A percentile compares a stretch with the other conserved stretches of the same genome.
Conservation (phyloP, 352 stramenopile species). For the Lagenidium sp. region DNA sequence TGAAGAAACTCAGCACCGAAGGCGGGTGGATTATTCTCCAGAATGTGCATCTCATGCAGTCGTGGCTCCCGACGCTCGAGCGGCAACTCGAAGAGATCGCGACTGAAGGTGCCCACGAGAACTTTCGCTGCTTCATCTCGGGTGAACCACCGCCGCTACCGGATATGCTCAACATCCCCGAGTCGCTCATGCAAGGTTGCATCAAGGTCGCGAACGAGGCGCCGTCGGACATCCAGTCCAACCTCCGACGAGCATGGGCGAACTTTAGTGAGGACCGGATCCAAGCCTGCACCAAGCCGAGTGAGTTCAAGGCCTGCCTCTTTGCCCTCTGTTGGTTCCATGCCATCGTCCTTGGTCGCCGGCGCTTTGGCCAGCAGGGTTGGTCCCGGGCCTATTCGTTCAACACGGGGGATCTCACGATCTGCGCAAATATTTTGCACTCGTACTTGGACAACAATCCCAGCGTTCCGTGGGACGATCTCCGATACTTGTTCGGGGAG, state of each 20-base stretch:
- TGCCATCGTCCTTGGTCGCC: conserved; percentile 89
- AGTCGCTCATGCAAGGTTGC: conserved; percentile 92
- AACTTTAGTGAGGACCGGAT: conserved; percentile 91
- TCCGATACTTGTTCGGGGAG: conserved; percentile 94
- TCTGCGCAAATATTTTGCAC: conserved; percentile 91
- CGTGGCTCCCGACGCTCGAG: conserved; percentile 92
- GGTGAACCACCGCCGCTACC: conserved; percentile 89
- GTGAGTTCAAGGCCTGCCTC: conserved; percentile 91
- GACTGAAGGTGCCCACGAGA: conserved; percentile 85
- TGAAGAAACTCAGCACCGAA: conserved; percentile 87
- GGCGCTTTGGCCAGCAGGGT: conserved; percentile 91
- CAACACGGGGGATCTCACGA: conserved; percentile 94
- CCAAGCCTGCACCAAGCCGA: conserved; percentile 80
- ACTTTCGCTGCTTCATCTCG: conserved; percentile 95
- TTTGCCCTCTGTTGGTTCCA: conserved; percentile 96
- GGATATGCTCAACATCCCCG: conserved; percentile 95
- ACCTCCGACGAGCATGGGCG: conserved; percentile 90
- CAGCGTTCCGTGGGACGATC: conserved; percentile 91
- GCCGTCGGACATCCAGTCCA: conserved; percentile 94
- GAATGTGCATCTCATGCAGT: conserved; percentile 95
- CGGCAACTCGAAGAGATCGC: conserved; percentile 88
- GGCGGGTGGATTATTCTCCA: conserved; percentile 95
- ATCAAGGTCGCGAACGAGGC: conserved; percentile 96
- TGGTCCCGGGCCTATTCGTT: conserved; percentile 94
- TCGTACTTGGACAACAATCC: conserved; percentile 92